A percentile compares a stretch with the other conserved stretches of the same genome.
Conservation (phyloP, 495 filamentous ascomycete species). For the Aspergillus indologenus region DNA sequence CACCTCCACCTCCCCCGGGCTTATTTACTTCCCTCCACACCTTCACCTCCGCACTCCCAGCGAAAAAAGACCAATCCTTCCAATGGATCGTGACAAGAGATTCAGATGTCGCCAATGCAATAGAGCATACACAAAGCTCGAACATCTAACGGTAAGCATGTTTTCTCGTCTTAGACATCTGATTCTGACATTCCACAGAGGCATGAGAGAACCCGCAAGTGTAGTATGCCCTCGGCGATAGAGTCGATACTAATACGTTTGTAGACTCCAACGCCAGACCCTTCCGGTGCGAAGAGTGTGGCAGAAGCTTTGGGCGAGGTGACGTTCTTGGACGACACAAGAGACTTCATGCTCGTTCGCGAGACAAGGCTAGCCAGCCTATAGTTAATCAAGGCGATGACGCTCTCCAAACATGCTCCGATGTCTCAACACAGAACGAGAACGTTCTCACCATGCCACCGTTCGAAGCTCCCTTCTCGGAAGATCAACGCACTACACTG, state of each 20-base stretch:
- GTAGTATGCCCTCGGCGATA: neutral
- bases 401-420: neutral
- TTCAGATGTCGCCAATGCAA: constrained; percentile 3
- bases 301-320: constrained; percentile 18
- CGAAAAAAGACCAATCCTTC: too few species aligned
- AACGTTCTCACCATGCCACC: neutral
- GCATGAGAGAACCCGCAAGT: constrained; percentile 20
- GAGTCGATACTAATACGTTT: neutral
- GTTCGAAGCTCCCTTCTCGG: neutral
- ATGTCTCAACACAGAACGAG: neutral
- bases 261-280: constrained; percentile 21
- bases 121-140: constrained; percentile 18
- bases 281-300: constrained; percentile 18
- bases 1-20: too few species aligned
- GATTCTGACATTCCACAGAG: constrained; percentile 11
- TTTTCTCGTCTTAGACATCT: neutral
- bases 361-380: neutral
- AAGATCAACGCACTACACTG: neutral
- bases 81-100: constrained; percentile 1
- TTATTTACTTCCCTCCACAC: too few species aligned
- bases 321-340: constrained; percentile 19
- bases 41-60: too few species aligned
- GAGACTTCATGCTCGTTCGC: constrained; percentile 12
- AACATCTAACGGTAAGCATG: constrained; percentile 19
- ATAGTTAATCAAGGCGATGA: neutral